phyloP scores from a whole-genome alignment of 140 eudicot genomes.

The Ambrosia hybrid region DNA sequence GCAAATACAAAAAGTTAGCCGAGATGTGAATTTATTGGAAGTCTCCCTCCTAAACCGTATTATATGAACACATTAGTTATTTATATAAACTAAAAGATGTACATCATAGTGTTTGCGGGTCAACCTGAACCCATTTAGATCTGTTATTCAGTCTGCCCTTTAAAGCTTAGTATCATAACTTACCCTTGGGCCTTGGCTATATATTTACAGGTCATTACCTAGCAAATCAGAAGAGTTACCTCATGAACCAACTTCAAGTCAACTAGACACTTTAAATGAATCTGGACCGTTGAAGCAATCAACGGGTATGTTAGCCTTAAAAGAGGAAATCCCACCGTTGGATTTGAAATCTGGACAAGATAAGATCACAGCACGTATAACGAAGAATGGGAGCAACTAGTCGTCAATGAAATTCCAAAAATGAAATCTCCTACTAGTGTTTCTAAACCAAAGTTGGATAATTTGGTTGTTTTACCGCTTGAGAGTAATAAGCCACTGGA shows the following conservation, averaged over 20 bases:
- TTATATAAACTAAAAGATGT: neutral
- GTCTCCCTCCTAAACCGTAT: neutral
- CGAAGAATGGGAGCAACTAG: constrained; percentile 82
- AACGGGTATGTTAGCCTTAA: constrained; percentile 2
- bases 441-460: constrained; percentile 43
- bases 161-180: constrained; percentile 2
- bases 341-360: constrained; percentile 39
- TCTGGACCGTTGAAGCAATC: constrained; percentile 26
- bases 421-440: constrained; percentile 52
- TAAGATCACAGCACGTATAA: constrained; percentile 38
- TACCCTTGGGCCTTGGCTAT: neutral
- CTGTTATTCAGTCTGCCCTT: neutral
- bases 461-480: constrained; percentile 31
- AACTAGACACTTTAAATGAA: constrained; percentile 27
- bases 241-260: constrained; percentile 37
- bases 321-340: constrained; percentile 35
- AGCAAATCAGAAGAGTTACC: constrained; percentile 46
- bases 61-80: neutral
- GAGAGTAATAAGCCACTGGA: constrained; percentile 61
- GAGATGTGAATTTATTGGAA: neutral
- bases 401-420: constrained; percentile 58
- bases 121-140: neutral
- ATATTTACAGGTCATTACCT: constrained; percentile 57
- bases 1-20: no score
- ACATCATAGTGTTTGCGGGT: neutral